These are phyloP conservation scores for Magnusiomyces starmeri DNA, from an alignment of 1,139 yeast genomes.

Conservation along the genomic window DNA sequence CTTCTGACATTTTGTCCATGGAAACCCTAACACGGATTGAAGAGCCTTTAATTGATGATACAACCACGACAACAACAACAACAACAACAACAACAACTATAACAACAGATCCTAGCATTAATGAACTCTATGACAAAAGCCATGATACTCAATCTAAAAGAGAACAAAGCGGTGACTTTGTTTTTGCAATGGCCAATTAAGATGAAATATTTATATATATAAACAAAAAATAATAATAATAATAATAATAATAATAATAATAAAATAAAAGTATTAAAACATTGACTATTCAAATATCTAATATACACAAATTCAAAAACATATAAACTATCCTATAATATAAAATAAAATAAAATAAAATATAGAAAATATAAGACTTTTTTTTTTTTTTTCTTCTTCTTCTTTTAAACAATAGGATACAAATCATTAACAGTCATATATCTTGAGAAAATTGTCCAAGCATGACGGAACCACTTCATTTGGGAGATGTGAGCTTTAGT, in stretches of 20 bases:
- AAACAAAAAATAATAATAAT: background rate
- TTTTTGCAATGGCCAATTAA: background rate
- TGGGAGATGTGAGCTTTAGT: conserved; percentile 76
- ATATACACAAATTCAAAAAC: too few species aligned
- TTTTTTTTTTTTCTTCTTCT: background rate
- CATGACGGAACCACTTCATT: conserved; percentile 92
- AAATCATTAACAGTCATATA: conserved; percentile 68
- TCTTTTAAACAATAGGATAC: conserved; percentile 21
- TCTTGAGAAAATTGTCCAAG: conserved; percentile 74
- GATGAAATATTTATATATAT: background rate
- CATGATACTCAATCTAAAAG: too few species aligned
- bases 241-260: too few species aligned
- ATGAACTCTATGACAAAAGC: too few species aligned
- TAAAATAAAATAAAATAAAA: background rate
- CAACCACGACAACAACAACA: background rate
- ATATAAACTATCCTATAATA: too few species aligned
- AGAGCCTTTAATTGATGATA: too few species aligned
- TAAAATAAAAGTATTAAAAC: too few species aligned
- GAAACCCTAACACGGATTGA: too few species aligned
- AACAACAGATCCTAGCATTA: too few species aligned
- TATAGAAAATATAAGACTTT: background rate
- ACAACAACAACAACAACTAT: background rate
- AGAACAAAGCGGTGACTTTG: too few species aligned
- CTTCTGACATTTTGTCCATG: background rate
- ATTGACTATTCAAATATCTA: too few species aligned